Percentiles rank a stretch among this genome's conserved stretches.
Evolutionary conservation across 192 early-diverging fungal species (phyloP).

Genomic region (Coemansia sp.): DNA sequence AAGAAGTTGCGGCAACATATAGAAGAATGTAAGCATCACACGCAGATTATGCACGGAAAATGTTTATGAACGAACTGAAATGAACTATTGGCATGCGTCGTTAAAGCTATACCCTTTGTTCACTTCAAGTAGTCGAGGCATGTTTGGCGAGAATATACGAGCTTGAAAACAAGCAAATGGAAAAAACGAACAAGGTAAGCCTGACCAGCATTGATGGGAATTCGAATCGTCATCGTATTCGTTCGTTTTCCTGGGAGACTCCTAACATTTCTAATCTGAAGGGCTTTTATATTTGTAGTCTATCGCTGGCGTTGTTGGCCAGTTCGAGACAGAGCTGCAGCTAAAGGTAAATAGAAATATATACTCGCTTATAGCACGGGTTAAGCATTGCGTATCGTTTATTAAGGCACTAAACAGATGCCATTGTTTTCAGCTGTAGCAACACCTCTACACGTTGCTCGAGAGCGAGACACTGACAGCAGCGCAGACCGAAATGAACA

Average conservation of each 20-base stretch:
- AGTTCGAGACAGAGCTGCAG: slow-evolving; percentile 44
- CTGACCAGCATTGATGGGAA: background rate
- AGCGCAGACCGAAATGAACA: slow-evolving; percentile 36
- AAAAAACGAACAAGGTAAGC: background rate
- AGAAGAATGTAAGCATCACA: background rate
- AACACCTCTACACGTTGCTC: slow-evolving; percentile 29
- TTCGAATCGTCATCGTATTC: background rate
- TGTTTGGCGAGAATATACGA: slow-evolving; percentile 4
- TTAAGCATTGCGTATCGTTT: background rate
- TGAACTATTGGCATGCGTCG: background rate
- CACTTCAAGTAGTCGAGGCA: slow-evolving; percentile 1
- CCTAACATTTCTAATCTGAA: background rate
- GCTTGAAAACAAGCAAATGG: background rate
- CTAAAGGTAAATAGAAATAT: slow-evolving; percentile 34
- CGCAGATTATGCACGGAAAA: background rate
- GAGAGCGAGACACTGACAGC: slow-evolving; percentile 14
- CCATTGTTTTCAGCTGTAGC: slow-evolving; percentile 15
- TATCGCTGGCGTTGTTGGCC: slow-evolving; percentile 1
- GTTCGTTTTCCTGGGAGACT: background rate
- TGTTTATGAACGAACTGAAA: background rate
- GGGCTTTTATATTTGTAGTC: background rate
- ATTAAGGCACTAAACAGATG: no score
- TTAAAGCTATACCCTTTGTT: background rate
- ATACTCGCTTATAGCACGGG: background rate
- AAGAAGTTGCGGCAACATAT: background rate